A percentile compares a stretch with the other conserved stretches of the same genome.
Conservation (phyloP, 2,329 filamentous ascomycete genomes). For the Aureobasidium zeae region DNA sequence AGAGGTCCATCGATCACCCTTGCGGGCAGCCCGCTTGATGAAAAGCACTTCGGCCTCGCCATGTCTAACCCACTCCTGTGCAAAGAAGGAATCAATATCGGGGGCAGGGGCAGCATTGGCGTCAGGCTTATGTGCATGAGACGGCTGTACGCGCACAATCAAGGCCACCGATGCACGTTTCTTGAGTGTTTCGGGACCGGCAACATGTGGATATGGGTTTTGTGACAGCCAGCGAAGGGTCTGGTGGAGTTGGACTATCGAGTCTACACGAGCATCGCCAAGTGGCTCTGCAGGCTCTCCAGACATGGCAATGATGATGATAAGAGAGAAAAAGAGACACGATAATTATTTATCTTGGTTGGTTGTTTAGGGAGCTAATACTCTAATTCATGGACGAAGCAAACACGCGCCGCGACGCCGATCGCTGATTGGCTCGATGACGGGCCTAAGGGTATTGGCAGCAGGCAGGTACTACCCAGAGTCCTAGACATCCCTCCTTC, state of each 20-base stretch:
- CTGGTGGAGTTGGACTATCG: slow-evolving; percentile 33
- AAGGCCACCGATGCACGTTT: slow-evolving; percentile 58
- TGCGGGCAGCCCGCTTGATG: slow-evolving; percentile 57
- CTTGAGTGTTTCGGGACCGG: slow-evolving; percentile 41
- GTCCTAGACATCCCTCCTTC: too few species aligned
- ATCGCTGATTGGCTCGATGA: slow-evolving; percentile 5
- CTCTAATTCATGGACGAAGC: too few species aligned
- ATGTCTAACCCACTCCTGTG: slow-evolving; percentile 54
- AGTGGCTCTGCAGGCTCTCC: not conserved
- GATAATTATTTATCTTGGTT: too few species aligned
- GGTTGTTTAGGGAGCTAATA: too few species aligned
- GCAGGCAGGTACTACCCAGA: too few species aligned
- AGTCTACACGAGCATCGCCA: slow-evolving; percentile 16
- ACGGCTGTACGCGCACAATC: slow-evolving; percentile 53
- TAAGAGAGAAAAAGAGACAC: not conserved
- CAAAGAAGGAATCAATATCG: slow-evolving; percentile 49
- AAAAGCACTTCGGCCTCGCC: slow-evolving; percentile 61
- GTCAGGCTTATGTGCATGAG: slow-evolving; percentile 44
- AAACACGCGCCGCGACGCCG: too few species aligned
- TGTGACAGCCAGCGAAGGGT: slow-evolving; percentile 36
- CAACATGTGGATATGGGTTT: slow-evolving; percentile 41
- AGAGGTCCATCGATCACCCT: slow-evolving; percentile 59
- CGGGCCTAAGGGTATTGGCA: too few species aligned
- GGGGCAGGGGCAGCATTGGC: slow-evolving; percentile 19
- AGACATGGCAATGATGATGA: not conserved